phyloP scores from a whole-genome alignment of 768 basidiomycete genomes.

The Panaeolus cyanescens region DNA sequence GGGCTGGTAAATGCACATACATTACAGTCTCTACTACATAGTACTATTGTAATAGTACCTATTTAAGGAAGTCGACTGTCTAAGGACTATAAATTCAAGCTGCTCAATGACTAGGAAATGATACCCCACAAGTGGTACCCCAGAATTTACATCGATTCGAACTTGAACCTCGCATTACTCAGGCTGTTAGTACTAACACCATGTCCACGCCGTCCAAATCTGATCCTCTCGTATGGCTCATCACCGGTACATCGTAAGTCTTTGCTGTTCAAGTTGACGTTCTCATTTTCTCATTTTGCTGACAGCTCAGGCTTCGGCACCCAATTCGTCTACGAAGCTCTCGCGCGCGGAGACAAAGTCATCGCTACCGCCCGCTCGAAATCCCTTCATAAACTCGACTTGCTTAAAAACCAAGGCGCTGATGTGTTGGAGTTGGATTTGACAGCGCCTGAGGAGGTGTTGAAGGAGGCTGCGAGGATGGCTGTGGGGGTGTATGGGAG shows the following conservation, averaged over 20 bases:
- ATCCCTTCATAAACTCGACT: conserved; percentile 34
- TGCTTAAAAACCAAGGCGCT: conserved; percentile 38
- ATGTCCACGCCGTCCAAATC: no score
- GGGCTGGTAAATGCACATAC: no score
- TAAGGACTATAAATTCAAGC: no score
- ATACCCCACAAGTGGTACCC: no score
- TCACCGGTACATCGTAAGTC: background rate
- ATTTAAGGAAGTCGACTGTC: no score
- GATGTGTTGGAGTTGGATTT: conserved; percentile 39
- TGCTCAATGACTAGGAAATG: no score
- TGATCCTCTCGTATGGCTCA: background rate
- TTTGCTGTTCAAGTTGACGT: background rate
- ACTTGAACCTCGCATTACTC: no score
- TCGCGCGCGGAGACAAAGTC: conserved; percentile 49
- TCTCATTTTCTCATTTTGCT: no score
- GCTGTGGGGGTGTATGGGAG: conserved; percentile 40
- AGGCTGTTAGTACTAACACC: no score
- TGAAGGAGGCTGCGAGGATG: conserved; percentile 34
- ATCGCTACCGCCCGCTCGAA: conserved; percentile 47
- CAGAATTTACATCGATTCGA: no score
- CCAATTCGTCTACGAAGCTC: conserved; percentile 37
- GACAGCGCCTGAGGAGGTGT: conserved; percentile 30
- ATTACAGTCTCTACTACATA: no score
- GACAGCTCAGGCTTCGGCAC: conserved; percentile 40
- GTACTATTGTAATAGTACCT: no score